These are phyloP conservation scores for Epichloe typhina DNA, from an alignment of 2,329 filamentous ascomycete genomes.

Conservation along the genomic window DNA sequence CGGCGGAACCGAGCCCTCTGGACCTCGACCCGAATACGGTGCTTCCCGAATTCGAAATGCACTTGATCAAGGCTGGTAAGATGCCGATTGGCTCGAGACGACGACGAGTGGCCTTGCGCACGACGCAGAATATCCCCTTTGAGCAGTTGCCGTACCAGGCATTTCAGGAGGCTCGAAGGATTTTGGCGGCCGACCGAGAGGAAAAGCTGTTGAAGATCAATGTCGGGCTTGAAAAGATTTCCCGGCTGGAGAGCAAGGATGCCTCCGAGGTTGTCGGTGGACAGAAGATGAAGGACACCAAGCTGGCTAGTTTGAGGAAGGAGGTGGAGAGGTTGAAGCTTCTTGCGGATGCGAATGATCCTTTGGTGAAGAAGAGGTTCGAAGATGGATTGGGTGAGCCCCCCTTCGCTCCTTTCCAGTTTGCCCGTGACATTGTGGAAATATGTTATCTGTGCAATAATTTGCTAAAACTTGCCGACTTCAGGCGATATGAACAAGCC, in stretches of 20 bases:
- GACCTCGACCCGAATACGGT: conserved; percentile 57
- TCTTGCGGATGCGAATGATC: conserved; percentile 87
- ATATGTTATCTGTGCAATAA: too few species aligned
- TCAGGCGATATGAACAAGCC: conserved; percentile 90
- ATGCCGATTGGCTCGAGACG: conserved; percentile 73
- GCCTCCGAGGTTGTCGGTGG: conserved; percentile 46
- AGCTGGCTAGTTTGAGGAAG: conserved; percentile 55
- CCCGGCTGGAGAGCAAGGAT: conserved; percentile 47
- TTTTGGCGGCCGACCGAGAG: conserved; percentile 65
- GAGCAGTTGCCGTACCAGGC: conserved; percentile 93
- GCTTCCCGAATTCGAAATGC: conserved; percentile 39
- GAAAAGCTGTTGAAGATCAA: conserved; percentile 68
- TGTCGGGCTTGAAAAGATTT: conserved; percentile 54
- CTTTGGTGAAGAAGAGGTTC: conserved; percentile 81
- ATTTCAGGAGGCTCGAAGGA: conserved; percentile 87
- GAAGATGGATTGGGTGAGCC: conserved; percentile 76
- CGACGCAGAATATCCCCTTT: conserved; percentile 60
- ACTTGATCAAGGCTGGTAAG: conserved; percentile 57
- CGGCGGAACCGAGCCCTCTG: conserved; percentile 21
- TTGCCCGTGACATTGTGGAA: too few species aligned
- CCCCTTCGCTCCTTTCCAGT: neutral
- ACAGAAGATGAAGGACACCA: conserved; percentile 49
- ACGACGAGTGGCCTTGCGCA: conserved; percentile 60
- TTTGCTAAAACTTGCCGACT: neutral
- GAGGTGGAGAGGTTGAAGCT: conserved; percentile 74